Evolutionary conservation across 371 early-diverging fungal genomes (phyloP).

Genomic region (Saksenaea oblongispora): DNA sequence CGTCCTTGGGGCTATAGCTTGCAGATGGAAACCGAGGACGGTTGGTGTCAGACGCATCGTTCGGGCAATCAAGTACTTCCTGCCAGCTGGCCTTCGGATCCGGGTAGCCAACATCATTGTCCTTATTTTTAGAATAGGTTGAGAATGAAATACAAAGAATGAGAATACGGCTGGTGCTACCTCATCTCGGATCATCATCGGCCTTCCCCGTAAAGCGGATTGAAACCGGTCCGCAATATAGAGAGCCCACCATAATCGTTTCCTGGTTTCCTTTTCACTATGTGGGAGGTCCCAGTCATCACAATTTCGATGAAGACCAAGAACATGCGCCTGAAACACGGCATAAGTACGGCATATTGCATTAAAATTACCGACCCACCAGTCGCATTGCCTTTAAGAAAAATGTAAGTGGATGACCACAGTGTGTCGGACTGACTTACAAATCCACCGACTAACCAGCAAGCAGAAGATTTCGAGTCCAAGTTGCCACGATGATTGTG

Average conservation of each 20-base stretch:
- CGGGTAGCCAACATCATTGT: conserved; percentile 46
- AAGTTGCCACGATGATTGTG: conserved; percentile 45
- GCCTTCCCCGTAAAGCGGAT: conserved; percentile 45
- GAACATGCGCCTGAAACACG: conserved; percentile 30
- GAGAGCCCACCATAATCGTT: conserved; percentile 48
- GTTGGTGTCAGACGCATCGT: conserved; percentile 13
- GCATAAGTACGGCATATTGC: not conserved
- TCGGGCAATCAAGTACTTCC: conserved; percentile 42
- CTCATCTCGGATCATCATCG: conserved; percentile 47
- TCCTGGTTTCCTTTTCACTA: conserved; percentile 43
- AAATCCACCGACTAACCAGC: conserved; percentile 43
- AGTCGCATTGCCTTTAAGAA: conserved; percentile 25
- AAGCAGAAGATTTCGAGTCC: conserved; percentile 49
- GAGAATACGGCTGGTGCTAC: conserved; percentile 12
- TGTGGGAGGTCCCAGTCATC: conserved; percentile 48
- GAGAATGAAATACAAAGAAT: not conserved
- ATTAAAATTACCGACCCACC: conserved; percentile 10
- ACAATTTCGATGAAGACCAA: conserved; percentile 44
- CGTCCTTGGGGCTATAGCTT: conserved; percentile 23
- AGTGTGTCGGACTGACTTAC: conserved; percentile 4
- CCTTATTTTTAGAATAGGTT: conserved; percentile 17
- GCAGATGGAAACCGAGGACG: conserved; percentile 37
- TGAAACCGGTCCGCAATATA: conserved; percentile 48
- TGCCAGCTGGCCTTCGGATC: conserved; percentile 36
- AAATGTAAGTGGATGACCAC: not conserved